Base-by-base conservation (phyloP, 306 rosid species). In the Ormosia emarginata region DNA sequence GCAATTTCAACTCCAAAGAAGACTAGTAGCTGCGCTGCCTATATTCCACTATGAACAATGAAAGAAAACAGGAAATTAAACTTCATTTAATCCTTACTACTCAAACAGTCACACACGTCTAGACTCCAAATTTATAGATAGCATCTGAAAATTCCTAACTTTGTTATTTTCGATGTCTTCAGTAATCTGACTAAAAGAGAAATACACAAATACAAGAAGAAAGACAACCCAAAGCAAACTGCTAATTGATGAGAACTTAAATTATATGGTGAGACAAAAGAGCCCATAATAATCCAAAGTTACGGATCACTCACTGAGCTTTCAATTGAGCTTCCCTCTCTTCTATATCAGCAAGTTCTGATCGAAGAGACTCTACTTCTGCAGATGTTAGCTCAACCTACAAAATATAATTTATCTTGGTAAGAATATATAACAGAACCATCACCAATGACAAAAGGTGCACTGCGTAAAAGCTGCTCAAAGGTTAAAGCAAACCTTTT, bases 251-350 rank as follows among this genome's bases (percentile, higher is more conserved):
- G 15, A 47, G 10, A 29, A 9, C 34, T 36, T 46, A 68, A n/a
- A 49, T 30, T 65, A 30, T 32, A 79, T 15, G 41, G 50, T 30
- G 44, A 33, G 52, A 36, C 32, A 53, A 11, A 67, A 61, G 74
- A 14, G n/a, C 7, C n/a, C 46, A 61, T 58, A 41, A 49, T 6
- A 56, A 71, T 57, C 11, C 73, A 70, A 65, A 67, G 15, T 63
- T 75, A 82, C 47, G 66, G 40, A 78, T 58, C 55, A 85, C 97
- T 88, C 83, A 95, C 99, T 78, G 92, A 82, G 99, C 98, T 85
- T 87, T 95, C 68, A 91, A 74, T 67, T 89, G 95, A 80, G 99
- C 94, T 89, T 91, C 99, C 85, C 84, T 92, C 83, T 95, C 98
- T 88, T 89, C 97, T 82, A 87, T 63, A 69, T 93, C 97, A 64